phyloP scores from a whole-genome alignment of 2,329 filamentous ascomycete genomes.

The Emmonsia crescens region DNA sequence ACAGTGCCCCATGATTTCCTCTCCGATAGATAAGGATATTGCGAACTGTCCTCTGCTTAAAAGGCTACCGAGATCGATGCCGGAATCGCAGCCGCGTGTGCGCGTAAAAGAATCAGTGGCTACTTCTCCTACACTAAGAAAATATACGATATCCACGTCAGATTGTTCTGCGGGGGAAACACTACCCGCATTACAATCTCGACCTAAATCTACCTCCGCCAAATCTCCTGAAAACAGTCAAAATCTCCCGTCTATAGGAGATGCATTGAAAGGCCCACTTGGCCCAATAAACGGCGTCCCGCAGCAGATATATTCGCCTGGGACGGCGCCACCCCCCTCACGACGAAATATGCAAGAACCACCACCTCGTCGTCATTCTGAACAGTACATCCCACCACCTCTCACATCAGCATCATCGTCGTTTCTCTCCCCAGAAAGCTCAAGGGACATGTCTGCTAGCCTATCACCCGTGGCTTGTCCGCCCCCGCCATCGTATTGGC shows the following conservation, averaged over 20 bases:
- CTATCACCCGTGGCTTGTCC: conserved; percentile 22
- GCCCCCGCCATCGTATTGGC: conserved; percentile 17
- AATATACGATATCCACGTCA: conserved; percentile 24
- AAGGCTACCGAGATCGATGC: not conserved
- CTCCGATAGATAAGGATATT: not conserved
- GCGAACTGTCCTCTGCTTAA: not conserved
- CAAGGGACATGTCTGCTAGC: conserved; percentile 23
- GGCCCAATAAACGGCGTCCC: conserved; percentile 18
- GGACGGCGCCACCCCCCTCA: conserved; percentile 19
- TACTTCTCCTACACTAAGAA: conserved; percentile 22
- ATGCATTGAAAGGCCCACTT: conserved; percentile 23
- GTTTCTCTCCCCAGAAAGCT: conserved; percentile 29
- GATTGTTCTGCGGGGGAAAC: conserved; percentile 22
- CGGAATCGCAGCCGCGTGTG: conserved; percentile 1
- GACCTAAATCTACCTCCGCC: conserved; percentile 22
- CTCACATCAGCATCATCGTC: conserved; percentile 20
- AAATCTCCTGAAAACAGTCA: conserved; percentile 22
- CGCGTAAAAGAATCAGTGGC: conserved; percentile 16
- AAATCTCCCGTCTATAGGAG: conserved; percentile 32
- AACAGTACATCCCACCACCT: conserved; percentile 18
- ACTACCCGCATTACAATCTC: conserved; percentile 31
- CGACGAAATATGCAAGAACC: conserved; percentile 6
- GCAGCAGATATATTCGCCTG: conserved; percentile 16
- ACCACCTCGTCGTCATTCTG: conserved; percentile 18
- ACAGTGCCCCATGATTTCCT: not conserved